Conservation (phyloP, 345 rosid species). For the Eutrema yunnanense region DNA sequence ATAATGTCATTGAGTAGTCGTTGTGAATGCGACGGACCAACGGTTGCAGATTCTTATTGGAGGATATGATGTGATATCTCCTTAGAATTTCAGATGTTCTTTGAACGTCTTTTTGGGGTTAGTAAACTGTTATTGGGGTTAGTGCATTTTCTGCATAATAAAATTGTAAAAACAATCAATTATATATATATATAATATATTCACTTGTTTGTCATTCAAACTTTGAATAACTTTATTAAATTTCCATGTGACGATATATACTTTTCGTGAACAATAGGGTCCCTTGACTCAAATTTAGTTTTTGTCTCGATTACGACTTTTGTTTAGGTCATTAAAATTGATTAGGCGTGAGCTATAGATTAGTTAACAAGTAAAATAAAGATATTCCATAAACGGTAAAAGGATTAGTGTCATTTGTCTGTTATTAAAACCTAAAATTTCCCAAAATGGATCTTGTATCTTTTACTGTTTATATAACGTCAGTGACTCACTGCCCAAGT, state of each 20-base stretch:
- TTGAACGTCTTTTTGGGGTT: conserved; percentile 18
- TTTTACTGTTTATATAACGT: neutral
- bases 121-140: conserved; percentile 1
- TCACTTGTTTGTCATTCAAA: conserved; percentile 20
- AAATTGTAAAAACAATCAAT: neutral
- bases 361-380: neutral
- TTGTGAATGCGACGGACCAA: conserved; percentile 26
- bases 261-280: conserved; percentile 24
- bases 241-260: conserved; percentile 27
- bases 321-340: neutral
- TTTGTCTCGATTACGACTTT: conserved; percentile 20
- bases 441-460: neutral
- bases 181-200: neutral
- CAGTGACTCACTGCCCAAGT: neutral
- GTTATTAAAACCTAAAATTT: neutral
- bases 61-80: conserved; percentile 23
- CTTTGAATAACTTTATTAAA: conserved; percentile 22
- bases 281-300: conserved; percentile 15
- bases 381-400: neutral
- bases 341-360: neutral
- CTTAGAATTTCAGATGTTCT: conserved; percentile 1
- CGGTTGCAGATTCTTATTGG: conserved; percentile 7
- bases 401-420: neutral
- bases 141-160: neutral
- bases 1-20: conserved; percentile 22